phyloP scores from a whole-genome alignment of 352 stramenopile species.

The Globisporangium viniferum region DNA sequence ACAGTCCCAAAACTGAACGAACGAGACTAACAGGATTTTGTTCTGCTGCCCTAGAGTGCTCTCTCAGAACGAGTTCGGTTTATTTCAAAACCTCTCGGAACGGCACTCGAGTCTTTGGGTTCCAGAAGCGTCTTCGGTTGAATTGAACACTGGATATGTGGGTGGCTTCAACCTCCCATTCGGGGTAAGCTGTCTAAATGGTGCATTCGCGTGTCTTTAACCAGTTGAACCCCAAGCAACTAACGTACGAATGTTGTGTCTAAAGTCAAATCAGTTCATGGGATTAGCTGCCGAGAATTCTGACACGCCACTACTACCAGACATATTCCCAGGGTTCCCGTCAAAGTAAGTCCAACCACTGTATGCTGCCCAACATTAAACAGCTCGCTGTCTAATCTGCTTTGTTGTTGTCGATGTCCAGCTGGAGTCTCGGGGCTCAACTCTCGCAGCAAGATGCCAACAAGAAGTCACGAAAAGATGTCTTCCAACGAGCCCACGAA shows the following conservation, averaged over 20 bases:
- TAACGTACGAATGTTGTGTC: neutral
- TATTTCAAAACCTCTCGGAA: conserved; percentile 11
- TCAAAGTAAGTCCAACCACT: conserved; percentile 8
- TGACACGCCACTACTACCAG: conserved; percentile 5
- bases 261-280: conserved; percentile 13
- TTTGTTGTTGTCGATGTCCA: neutral
- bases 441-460: neutral
- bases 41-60: conserved; percentile 13
- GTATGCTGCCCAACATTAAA: neutral
- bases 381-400: neutral
- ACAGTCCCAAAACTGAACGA: neutral
- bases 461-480: neutral
- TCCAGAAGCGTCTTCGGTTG: neutral
- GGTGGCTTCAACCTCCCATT: neutral
- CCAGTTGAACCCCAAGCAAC: neutral
- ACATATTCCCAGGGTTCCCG: conserved; percentile 11
- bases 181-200: conserved; percentile 1
- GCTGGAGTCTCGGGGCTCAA: neutral
- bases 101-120: conserved; percentile 12
- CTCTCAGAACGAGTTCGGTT: conserved; percentile 9
- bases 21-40: neutral
- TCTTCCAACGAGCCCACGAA: neutral
- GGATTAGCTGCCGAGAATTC: conserved; percentile 3
- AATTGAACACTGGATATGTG: neutral
- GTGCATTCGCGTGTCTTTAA: neutral